phyloP scores from a whole-genome alignment of 768 basidiomycete genomes.

The Postia placenta region DNA sequence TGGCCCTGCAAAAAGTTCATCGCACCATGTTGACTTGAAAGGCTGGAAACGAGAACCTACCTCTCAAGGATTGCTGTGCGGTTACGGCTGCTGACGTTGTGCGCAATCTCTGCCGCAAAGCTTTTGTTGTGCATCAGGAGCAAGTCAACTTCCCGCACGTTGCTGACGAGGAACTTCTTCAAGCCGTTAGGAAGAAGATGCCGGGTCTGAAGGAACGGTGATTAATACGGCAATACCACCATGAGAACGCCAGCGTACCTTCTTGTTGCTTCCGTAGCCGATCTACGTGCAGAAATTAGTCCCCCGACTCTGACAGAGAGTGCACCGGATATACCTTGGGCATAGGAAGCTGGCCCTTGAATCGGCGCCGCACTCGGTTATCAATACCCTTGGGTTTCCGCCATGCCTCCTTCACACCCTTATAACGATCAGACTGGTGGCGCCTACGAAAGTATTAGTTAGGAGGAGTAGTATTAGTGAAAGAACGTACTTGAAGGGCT shows the following conservation, averaged over 20 bases:
- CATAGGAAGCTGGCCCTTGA: constrained; percentile 96
- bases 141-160: constrained; percentile 89
- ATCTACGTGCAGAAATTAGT: constrained; percentile 36
- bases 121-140: constrained; percentile 97
- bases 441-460: constrained; percentile 47
- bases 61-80: constrained; percentile 86
- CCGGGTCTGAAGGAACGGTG: constrained; percentile 55
- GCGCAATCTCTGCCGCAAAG: constrained; percentile 94
- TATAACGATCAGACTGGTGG: constrained; percentile 98
- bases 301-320: background rate
- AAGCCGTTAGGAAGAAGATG: constrained; percentile 94
- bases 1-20: constrained; percentile 49
- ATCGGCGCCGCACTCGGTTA: constrained; percentile 92
- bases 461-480: background rate
- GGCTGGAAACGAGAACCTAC: constrained; percentile 28
- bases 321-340: constrained; percentile 66
- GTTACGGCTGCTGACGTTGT: constrained; percentile 94
- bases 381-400: constrained; percentile 99
- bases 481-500: constrained; percentile 84
- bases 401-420: constrained; percentile 97
- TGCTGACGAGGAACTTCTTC: constrained; percentile 94
- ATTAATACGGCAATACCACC: background rate
- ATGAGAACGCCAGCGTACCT: constrained; percentile 25
- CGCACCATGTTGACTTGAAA: background rate
- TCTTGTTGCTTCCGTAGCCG: constrained; percentile 90